Evolutionary conservation across 179 eudicot species (phyloP), one percentile per base, ranked within the genome.

Genomic region (Spergularia azorica): DNA sequence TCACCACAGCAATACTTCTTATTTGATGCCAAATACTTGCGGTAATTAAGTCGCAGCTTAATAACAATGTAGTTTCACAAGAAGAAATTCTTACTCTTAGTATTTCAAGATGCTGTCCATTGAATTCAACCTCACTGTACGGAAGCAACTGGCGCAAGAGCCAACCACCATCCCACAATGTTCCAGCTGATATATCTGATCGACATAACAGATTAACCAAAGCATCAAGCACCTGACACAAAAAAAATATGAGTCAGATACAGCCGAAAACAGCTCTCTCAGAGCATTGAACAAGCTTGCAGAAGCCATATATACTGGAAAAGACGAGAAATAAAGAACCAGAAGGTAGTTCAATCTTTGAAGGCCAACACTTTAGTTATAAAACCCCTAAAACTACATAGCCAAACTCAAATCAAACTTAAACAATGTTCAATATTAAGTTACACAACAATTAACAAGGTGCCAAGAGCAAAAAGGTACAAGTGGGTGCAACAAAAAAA

Each of bases 81-180:
- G 32, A 57, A 66, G 32, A 52, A 71, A 70, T 64, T 55, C 90
- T 89, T 87, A 93, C 98, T 75, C 80, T 88, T 41, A 95, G 90
- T 76, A 85, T 81, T 72, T 82, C 77, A 55, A 84, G 89, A 86
- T 95, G 97, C 80, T 81, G 82, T 75, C 82, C 71, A 71, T 89
- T 95, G 71, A 93, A 89, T 80, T 95, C 95, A 5, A 86, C 86
- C 80, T 91, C 89, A 20, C 90, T 93, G 70, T 89, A 87, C 79
- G 98, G 98, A 77, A 95, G 94, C 90, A 95, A 85, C 83, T 95
- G 98, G 18, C 97, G 90, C 81, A 95, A 86, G 85, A 95, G 98
- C 95, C 98, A 95, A 79, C 97, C 97, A 76, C 97, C 96, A 82
- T 93, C 90, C 93, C 97, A 93, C 81, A 95, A 78, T 61, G 97